Conservation (phyloP, 2,329 filamentous ascomycete species). For the Orbilia blumenaviensis region DNA sequence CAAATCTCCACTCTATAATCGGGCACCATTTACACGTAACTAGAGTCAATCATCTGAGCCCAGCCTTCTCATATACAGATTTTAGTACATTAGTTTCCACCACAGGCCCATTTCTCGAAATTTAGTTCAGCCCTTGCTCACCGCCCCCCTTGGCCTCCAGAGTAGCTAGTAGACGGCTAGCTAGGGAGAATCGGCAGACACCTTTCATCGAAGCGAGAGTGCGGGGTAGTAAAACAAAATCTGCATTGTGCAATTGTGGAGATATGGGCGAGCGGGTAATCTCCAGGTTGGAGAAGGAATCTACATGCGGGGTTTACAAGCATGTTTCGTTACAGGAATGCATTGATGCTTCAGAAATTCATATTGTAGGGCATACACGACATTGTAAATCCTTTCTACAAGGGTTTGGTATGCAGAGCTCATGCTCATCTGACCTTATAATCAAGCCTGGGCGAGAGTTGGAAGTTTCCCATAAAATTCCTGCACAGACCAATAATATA, state of each 20-base stretch:
- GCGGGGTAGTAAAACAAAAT: conserved; percentile 35
- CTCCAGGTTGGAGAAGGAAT: not conserved
- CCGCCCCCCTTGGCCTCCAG: not conserved
- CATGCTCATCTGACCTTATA: not conserved
- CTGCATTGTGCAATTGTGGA: not conserved
- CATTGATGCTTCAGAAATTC: not conserved
- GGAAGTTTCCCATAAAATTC: not conserved
- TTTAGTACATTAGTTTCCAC: not conserved
- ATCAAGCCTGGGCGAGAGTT: not conserved
- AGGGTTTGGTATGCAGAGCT: not conserved
- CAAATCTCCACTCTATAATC: not conserved
- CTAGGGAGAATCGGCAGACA: conserved; percentile 19
- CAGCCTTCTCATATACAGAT: not conserved
- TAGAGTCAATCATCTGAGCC: too few relatives aligned
- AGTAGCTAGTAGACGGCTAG: too few relatives aligned
- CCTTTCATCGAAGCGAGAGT: conserved; percentile 50
- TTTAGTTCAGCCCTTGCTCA: not conserved
- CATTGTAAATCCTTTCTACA: not conserved
- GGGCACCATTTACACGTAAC: not conserved
- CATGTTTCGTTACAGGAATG: not conserved
- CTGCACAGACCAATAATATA: not conserved
- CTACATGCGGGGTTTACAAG: not conserved
- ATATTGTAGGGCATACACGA: too few relatives aligned
- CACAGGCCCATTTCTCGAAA: not conserved
- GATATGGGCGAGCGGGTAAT: not conserved